These are phyloP conservation scores for Aschersonia sp. DNA, from an alignment of 2,329 filamentous ascomycete genomes.

Conservation along the genomic window DNA sequence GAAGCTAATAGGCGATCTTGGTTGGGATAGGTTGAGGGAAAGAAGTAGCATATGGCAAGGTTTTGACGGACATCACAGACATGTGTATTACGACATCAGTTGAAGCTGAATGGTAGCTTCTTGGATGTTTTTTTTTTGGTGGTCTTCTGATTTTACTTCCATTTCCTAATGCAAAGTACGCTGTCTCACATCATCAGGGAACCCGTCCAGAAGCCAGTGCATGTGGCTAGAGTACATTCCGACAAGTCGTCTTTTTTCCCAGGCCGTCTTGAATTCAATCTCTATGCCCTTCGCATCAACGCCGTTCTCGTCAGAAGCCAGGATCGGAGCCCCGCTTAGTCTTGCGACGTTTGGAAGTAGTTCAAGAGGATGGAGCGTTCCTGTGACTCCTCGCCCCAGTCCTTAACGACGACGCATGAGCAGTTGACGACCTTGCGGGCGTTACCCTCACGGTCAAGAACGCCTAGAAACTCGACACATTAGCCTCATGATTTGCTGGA, in stretches of 20 bases:
- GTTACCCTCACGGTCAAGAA: conserved; percentile 98
- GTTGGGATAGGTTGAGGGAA: conserved; percentile 21
- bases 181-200: conserved; percentile 15
- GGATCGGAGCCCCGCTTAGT: conserved; percentile 20
- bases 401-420: conserved; percentile 99
- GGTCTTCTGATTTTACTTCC: no score
- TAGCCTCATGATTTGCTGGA: conserved; percentile 10
- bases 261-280: conserved; percentile 14
- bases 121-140: not conserved
- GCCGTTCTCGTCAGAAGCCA: conserved; percentile 10
- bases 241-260: conserved; percentile 20
- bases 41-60: conserved; percentile 15
- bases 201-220: conserved; percentile 30
- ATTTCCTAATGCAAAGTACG: conserved; percentile 16
- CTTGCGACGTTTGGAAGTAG: conserved; percentile 94
- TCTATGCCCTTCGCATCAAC: conserved; percentile 26
- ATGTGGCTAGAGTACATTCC: conserved; percentile 30
- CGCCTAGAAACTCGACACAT: conserved; percentile 36
- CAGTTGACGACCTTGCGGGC: conserved; percentile 99
- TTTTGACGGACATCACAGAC: no score
- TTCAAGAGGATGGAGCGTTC: conserved; percentile 98
- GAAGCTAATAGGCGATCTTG: not conserved
- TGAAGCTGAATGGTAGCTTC: not conserved
- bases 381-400: conserved; percentile 99
- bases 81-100: not conserved